Conservation (phyloP, 768 basidiomycete genomes). For the Lyophyllum shimeji region DNA sequence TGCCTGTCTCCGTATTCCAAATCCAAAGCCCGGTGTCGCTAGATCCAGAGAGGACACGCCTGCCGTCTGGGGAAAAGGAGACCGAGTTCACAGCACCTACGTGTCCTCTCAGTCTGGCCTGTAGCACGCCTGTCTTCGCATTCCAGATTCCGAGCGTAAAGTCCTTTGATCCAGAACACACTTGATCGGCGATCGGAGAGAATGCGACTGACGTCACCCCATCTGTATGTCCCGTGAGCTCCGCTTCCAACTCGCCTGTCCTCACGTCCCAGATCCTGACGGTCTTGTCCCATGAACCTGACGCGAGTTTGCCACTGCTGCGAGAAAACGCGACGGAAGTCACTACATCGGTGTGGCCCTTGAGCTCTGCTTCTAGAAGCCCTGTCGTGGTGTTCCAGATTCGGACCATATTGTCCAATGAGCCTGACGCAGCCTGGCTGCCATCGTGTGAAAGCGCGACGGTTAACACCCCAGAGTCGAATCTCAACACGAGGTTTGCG, state of each 20-base stretch:
- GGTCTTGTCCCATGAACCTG: not conserved
- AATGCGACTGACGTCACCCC: not conserved
- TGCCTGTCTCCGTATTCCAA: not conserved
- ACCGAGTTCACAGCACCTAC: not conserved
- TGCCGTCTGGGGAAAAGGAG: not conserved
- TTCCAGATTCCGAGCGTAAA: conserved; percentile 4
- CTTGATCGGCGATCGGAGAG: conserved; percentile 1
- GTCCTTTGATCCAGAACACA: not conserved
- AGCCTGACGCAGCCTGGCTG: not conserved
- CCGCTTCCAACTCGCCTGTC: not conserved
- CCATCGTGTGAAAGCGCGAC: not conserved
- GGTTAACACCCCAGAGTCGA: not conserved
- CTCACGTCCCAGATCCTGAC: not conserved
- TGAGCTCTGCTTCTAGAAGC: not conserved
- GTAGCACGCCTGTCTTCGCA: not conserved
- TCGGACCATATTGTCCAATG: not conserved
- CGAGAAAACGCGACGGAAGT: not conserved
- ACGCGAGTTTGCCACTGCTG: not conserved
- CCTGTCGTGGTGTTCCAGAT: not conserved
- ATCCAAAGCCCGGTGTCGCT: not conserved
- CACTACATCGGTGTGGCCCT: not conserved
- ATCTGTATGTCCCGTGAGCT: not conserved
- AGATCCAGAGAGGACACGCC: conserved; percentile 1
- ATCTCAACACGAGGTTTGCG: not conserved
- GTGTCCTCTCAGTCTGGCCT: conserved; percentile 9